A percentile compares a stretch with the other conserved stretches of the same genome.
Conservation (phyloP, 73 alveolate species). For the Tetrahymena borealis region DNA sequence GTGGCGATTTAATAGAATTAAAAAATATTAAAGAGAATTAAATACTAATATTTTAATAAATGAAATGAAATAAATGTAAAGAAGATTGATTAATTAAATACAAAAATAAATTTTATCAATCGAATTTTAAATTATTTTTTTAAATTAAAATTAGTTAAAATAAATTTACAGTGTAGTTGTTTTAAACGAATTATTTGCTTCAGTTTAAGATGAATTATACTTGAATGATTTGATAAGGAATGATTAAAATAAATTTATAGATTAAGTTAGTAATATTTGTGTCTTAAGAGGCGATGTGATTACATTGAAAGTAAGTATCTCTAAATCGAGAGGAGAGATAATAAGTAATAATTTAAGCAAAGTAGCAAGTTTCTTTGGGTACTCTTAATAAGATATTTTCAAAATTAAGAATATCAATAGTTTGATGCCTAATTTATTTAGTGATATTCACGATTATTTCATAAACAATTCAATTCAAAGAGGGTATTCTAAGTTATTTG, state of each 20-base stretch:
- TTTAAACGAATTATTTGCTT: neutral
- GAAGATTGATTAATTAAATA: too few relatives aligned
- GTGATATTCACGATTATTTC: neutral
- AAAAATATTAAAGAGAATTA: too few relatives aligned
- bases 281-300: neutral
- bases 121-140: neutral
- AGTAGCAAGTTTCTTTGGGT: neutral
- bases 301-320: neutral
- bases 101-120: too few relatives aligned
- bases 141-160: neutral
- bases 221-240: neutral
- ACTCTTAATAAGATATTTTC: neutral
- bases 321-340: neutral
- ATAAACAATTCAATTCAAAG: neutral
- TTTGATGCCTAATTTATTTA: neutral
- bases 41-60: too few relatives aligned
- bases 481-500: neutral
- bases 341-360: neutral
- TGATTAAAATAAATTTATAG: neutral
- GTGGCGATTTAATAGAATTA: too few relatives aligned
- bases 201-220: neutral
- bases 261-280: neutral
- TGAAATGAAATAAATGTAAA: too few relatives aligned
- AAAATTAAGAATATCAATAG: neutral
- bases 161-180: neutral